phyloP scores from a whole-genome alignment of 768 basidiomycete genomes.

The Boletus speciosus region DNA sequence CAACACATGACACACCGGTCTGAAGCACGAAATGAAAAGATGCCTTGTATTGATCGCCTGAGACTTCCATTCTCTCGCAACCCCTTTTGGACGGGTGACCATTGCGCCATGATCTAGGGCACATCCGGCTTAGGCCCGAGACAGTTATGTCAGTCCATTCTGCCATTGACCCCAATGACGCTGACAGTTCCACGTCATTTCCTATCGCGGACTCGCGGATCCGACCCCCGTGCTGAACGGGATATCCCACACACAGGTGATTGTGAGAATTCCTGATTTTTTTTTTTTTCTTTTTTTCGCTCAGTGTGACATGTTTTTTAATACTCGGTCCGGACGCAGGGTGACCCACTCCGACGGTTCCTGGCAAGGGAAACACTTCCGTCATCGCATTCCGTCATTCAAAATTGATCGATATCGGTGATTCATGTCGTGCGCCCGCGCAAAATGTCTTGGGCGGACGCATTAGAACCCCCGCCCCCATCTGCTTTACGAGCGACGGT shows the following conservation, averaged over 20 bases:
- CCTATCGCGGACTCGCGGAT: conserved; percentile 1
- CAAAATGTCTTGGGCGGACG: too few relatives aligned
- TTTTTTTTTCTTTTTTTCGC: too few relatives aligned
- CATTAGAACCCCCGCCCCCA: too few relatives aligned
- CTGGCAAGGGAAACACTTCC: not conserved
- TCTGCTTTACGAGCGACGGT: not conserved
- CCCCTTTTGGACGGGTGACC: conserved; percentile 10
- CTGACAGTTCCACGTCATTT: conserved; percentile 20
- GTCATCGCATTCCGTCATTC: too few relatives aligned
- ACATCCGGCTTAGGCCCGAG: conserved; percentile 9
- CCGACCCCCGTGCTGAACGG: conserved; percentile 3
- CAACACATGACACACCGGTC: conserved; percentile 16
- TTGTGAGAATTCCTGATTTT: too few relatives aligned
- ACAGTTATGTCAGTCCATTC: not conserved
- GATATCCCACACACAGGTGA: too few relatives aligned
- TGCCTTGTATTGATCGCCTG: conserved; percentile 22
- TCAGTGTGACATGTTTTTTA: too few relatives aligned
- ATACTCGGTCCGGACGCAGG: too few relatives aligned
- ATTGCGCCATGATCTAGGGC: conserved; percentile 17
- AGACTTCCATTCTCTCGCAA: conserved; percentile 25
- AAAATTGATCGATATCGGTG: too few relatives aligned
- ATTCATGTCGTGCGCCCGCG: too few relatives aligned
- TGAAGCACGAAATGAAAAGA: conserved; percentile 19
- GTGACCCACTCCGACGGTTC: conserved; percentile 6
- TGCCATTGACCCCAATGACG: not conserved